Base-by-base conservation (phyloP, 2,329 filamentous ascomycete genomes). In the Venturia effusa region DNA sequence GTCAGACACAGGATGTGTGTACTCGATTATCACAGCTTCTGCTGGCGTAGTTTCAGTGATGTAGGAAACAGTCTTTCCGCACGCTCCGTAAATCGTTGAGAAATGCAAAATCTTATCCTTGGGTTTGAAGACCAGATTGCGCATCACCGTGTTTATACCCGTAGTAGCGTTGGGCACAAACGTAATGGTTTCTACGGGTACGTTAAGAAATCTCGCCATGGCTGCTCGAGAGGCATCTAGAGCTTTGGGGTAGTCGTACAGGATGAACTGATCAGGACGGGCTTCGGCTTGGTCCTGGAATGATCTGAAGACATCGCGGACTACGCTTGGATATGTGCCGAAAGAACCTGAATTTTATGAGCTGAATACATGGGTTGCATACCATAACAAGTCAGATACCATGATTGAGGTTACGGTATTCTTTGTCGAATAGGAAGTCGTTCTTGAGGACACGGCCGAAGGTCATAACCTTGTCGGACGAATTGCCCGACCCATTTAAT, bases 101-200 rank as follows among this genome's bases (percentile, higher is more conserved):
- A 96, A 95, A 74, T 86, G 88, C 55, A 96, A 70, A 67, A 95
- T 88, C 66, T 88, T 85, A 71, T 97, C 92, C 66, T 88, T 87
- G 0, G 79, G 73, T 43, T 83, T 73, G 81, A 87, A 96, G 1
- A 72, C 71, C 1, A 97, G 74, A 71, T 88, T 92, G 51, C 88
- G 84, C n/a, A 96, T 81, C 5, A 96, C 84, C 0, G 86, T 89
- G 75, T 94, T 93, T 59, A 92, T 76, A 30, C 84, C 90, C 0
- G 83, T 87, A 0, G 90, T 95, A 15, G 92, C 90, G 72, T 97
- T 97, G 64, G 83, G 78, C 0, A 96, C 85, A 67, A 95, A 87
- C 0, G 96, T 91, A 45, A 89, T 78, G 11, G 86, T 85, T 11
- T 87, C 80, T 0, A 79, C 71, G 0, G 87, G 85, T 0, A 83